Evolutionary conservation across 805 yeast genomes (phyloP).

Genomic region (Myxozyma melibiosi): DNA sequence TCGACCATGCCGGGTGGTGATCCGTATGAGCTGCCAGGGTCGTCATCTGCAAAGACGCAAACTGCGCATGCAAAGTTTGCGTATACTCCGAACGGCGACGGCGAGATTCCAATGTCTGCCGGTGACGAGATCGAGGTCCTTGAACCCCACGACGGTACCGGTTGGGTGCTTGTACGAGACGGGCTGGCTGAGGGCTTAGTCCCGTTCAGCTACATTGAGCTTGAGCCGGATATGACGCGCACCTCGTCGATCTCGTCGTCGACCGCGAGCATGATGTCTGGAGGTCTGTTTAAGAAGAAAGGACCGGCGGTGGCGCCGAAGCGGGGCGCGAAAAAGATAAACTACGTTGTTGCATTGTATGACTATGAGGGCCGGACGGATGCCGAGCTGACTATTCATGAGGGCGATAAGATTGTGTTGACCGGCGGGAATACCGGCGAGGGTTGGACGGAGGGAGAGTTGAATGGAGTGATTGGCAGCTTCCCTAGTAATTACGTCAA

Average conservation of each 20-base stretch:
- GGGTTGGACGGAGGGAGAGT: constrained; percentile 90
- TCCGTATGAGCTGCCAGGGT: constrained; percentile 17
- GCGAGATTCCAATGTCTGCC: constrained; percentile 63
- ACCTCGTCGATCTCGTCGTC: constrained; percentile 33
- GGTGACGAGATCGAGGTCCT: constrained; percentile 65
- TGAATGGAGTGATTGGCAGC: constrained; percentile 36
- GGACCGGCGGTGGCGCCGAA: constrained; percentile 85
- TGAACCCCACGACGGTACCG: constrained; percentile 81
- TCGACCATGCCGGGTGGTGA: constrained; percentile 11
- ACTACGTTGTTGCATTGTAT: constrained; percentile 68
- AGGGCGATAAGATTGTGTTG: constrained; percentile 74
- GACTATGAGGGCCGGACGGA: constrained; percentile 77
- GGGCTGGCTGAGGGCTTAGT: constrained; percentile 71
- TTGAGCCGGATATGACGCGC: constrained; percentile 21
- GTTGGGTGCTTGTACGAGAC: constrained; percentile 78
- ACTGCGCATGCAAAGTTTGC: constrained; percentile 61
- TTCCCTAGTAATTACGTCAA: constrained; percentile 37
- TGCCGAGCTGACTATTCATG: constrained; percentile 71
- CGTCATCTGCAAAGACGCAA: constrained; percentile 18
- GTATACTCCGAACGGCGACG: constrained; percentile 70
- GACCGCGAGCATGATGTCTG: constrained; percentile 20
- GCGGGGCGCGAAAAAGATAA: constrained; percentile 66
- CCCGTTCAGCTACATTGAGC: constrained; percentile 76
- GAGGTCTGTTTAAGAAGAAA: constrained; percentile 45
- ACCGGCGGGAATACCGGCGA: constrained; percentile 67